Conservation (phyloP, 106 monocot genomes). For the Posidonia australis region DNA sequence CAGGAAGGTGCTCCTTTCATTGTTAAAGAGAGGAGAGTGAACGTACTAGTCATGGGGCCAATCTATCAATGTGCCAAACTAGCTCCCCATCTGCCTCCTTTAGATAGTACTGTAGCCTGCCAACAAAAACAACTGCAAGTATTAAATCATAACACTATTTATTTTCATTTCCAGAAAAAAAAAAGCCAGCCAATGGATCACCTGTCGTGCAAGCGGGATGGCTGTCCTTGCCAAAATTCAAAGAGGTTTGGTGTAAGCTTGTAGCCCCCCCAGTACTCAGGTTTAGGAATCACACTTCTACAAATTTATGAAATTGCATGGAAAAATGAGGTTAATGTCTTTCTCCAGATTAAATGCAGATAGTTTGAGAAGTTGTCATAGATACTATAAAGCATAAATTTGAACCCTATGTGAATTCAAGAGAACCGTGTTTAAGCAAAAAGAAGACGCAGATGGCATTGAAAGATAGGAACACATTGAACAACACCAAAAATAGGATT, state of each 20-base stretch:
- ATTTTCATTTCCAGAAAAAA: not conserved
- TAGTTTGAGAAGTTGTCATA: not conserved
- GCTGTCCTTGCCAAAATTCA: conserved; percentile 97
- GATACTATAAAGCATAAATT: too few species aligned
- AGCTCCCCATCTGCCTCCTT: conserved; percentile 49
- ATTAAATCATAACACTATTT: not conserved
- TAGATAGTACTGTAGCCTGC: conserved; percentile 62
- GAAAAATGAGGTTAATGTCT: not conserved
- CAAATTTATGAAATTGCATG: not conserved
- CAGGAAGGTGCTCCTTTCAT: not conserved
- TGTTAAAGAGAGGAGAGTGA: conserved; percentile 17
- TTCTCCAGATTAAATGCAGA: not conserved
- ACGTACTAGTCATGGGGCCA: conserved; percentile 68
- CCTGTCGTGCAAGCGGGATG: conserved; percentile 95
- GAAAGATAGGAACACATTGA: too few species aligned
- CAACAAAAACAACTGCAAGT: not conserved
- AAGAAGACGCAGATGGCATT: too few species aligned
- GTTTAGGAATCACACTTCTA: conserved; percentile 75
- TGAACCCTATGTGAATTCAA: too few species aligned
- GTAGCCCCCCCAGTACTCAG: conserved; percentile 95
- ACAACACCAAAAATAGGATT: too few species aligned
- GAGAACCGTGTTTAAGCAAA: too few species aligned
- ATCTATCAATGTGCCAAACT: conserved; percentile 67
- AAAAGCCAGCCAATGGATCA: conserved; percentile 2
- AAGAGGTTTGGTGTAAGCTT: conserved; percentile 57